These are phyloP conservation scores for Apiotrichum mycotoxinovorans DNA, from an alignment of 1,284 basidiomycete species.

Conservation along the genomic window DNA sequence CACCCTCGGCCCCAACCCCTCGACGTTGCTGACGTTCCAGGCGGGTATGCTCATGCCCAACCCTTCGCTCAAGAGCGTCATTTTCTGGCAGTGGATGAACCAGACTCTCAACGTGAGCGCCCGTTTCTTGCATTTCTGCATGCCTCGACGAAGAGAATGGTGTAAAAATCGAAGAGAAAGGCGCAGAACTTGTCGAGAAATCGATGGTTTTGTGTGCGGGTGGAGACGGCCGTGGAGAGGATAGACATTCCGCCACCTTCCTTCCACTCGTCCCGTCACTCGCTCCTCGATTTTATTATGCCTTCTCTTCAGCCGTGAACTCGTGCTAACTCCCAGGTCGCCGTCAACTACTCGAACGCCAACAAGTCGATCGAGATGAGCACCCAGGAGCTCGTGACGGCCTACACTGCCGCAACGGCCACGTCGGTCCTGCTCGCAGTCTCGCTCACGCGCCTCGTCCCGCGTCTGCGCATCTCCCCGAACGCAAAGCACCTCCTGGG, in stretches of 20 bases:
- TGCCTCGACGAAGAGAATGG: not conserved
- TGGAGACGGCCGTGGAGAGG: too few relatives aligned
- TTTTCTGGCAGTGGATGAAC: constrained; percentile 58
- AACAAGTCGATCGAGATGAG: constrained; percentile 54
- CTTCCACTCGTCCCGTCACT: not conserved
- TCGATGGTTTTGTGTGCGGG: too few relatives aligned
- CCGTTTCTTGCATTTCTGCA: not conserved
- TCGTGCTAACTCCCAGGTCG: constrained; percentile 6
- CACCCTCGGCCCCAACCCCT: too few relatives aligned
- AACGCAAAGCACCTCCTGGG: constrained; percentile 45
- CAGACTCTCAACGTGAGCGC: constrained; percentile 52
- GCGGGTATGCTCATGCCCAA: constrained; percentile 54
- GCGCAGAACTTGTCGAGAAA: too few relatives aligned
- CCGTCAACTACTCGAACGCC: constrained; percentile 52
- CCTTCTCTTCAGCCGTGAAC: too few relatives aligned
- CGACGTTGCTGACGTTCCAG: too few relatives aligned
- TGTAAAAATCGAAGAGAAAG: too few relatives aligned
- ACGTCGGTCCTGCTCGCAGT: constrained; percentile 56
- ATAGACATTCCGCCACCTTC: not conserved
- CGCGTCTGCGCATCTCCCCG: constrained; percentile 42
- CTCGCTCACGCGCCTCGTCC: constrained; percentile 52
- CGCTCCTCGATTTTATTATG: too few relatives aligned
- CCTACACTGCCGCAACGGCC: constrained; percentile 54
- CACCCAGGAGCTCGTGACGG: constrained; percentile 51
- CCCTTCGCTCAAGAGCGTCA: constrained; percentile 45